Percentiles rank a stretch among this genome's conserved stretches.
phyloP scores from a whole-genome alignment of 2,329 filamentous ascomycete species.

The Chaetomium sp. region DNA sequence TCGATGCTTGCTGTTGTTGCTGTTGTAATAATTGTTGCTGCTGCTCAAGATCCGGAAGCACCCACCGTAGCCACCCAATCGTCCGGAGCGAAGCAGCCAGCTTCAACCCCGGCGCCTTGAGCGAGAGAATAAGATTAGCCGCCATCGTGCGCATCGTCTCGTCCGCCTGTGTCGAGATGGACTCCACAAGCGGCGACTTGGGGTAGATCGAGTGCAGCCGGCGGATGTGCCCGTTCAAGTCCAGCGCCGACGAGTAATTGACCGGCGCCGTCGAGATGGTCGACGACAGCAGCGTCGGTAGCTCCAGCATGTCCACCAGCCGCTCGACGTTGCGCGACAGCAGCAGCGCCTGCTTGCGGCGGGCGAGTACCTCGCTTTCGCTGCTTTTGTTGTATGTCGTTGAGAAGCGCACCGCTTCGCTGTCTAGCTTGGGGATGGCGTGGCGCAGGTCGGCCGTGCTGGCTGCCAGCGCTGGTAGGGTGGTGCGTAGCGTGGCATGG shows the following conservation, averaged over 20 bases:
- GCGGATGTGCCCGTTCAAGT: conserved; percentile 89
- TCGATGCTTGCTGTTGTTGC: conserved; percentile 19
- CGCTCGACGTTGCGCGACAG: conserved; percentile 83
- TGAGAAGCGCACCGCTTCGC: conserved; percentile 72
- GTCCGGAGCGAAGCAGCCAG: conserved; percentile 85
- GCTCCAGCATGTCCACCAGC: conserved; percentile 81
- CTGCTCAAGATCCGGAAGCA: conserved; percentile 70
- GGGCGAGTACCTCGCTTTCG: conserved; percentile 62
- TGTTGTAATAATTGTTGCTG: conserved; percentile 11
- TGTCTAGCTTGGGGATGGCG: conserved; percentile 72
- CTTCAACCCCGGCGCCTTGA: conserved; percentile 75
- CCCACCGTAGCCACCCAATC: conserved; percentile 81
- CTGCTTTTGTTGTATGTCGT: conserved; percentile 70
- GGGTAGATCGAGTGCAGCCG: conserved; percentile 79
- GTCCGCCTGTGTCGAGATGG: conserved; percentile 71
- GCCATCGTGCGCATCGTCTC: conserved; percentile 85
- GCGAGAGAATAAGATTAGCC: conserved; percentile 68
- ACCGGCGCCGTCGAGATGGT: conserved; percentile 60
- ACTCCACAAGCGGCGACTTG: conserved; percentile 64
- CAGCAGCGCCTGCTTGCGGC: conserved; percentile 72
- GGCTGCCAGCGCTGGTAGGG: conserved; percentile 62
- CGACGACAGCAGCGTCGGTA: conserved; percentile 78
- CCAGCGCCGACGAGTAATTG: conserved; percentile 83
- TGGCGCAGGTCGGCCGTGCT: conserved; percentile 61
- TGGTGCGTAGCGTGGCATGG: conserved; percentile 64